Conservation (phyloP, 2,329 filamentous ascomycete species). For the Pseudogymnoascus sp. region DNA sequence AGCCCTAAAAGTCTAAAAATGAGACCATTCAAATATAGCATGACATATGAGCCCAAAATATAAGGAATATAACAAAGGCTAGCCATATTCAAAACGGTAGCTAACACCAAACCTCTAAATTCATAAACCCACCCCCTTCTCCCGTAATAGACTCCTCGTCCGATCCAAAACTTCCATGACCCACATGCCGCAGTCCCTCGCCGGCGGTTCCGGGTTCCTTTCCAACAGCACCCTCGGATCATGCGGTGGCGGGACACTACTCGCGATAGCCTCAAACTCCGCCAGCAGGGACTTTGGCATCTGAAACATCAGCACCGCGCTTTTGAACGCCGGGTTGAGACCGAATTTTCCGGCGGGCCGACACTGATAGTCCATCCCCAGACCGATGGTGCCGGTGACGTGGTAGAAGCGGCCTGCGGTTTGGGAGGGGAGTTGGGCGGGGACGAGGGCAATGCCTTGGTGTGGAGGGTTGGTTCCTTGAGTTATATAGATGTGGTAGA, state of each 20-base stretch:
- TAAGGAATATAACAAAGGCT: not conserved
- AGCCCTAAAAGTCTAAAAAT: not conserved
- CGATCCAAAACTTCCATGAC: slow-evolving; percentile 32
- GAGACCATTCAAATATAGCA: not conserved
- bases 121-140: not conserved
- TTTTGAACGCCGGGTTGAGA: not conserved
- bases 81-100: not conserved
- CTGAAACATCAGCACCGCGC: not conserved
- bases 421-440: not conserved
- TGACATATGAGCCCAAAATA: not conserved
- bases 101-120: not conserved
- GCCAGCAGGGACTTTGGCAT: not conserved
- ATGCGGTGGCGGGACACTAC: not conserved
- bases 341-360: not conserved
- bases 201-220: not conserved
- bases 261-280: not conserved
- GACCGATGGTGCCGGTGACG: not conserved
- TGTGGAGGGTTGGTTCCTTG: not conserved
- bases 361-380: not conserved
- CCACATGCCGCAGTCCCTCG: not conserved
- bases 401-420: slow-evolving; percentile 2
- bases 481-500: not conserved
- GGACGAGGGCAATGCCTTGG: not conserved
- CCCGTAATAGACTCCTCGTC: not conserved
- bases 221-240: not conserved